Base-by-base conservation (phyloP, 1,139 yeast genomes). In the Yamadazyma dushanensis region DNA sequence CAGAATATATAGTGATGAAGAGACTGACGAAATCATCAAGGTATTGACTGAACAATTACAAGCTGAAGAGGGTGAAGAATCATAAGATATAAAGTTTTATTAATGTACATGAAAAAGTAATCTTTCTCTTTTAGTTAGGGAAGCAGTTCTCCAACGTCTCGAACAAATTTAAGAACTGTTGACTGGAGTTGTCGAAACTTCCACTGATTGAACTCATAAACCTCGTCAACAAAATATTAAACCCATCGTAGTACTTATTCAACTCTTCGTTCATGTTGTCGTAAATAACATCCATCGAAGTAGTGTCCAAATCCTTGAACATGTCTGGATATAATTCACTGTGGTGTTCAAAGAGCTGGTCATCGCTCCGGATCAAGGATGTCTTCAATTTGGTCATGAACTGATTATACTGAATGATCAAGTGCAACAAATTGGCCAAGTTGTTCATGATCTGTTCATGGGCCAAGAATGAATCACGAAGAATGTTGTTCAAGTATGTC, bases 21-120 rank as follows among this genome's bases (percentile, higher is more conserved):
- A 83, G 58, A 88, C 96, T 53, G 88, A 87, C 35, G 83, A 75
- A 40, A 85, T 90, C 37, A 92, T 92, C 43, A 80, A 78, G 49
- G 73, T 68, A 40, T 72, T 90, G 57, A 86, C 83, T 51, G 88
- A 83, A 51, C 86, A 82, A 58, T 83, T 76, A 47, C 24, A 32
- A 21, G 27, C 28, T 27, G 27, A 31, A 16, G 27, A 30, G 26
- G 33, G 21, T 16, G 26, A 20, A 25, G 11, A 25, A 18, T 34
- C 23, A 23, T 23, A 19, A 31, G 28, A 27, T 32, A 33, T 39
- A 35, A 19, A 29, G 31, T 36, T 34, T 26, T 30, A 37, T 8
- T 28, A 18, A 37, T 33, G 28, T 16, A 18, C 32, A 17, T 17
- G 18, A 24, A 21, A 13, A 22, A 4, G 35, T 26, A 34, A 35